Evolutionary conservation across 225 moss, liverwort and hornwort species (phyloP).

Genomic region (Polytrichum formosum): DNA sequence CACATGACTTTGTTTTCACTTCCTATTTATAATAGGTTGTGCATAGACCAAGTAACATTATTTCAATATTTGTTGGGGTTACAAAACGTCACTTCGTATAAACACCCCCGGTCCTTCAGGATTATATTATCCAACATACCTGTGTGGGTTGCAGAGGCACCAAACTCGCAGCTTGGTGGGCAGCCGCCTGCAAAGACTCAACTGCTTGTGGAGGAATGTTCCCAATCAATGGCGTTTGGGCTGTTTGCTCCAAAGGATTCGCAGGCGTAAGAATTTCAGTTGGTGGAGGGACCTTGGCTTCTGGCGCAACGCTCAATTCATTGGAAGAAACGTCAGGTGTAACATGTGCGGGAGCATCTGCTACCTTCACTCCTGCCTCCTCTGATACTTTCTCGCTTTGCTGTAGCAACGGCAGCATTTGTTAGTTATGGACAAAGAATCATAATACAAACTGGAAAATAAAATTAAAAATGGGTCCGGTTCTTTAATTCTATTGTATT

Average conservation of each 20-base stretch:
- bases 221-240: slow-evolving; percentile 29
- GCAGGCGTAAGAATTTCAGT: slow-evolving; percentile 20
- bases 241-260: slow-evolving; percentile 22
- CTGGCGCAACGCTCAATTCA: slow-evolving; percentile 4
- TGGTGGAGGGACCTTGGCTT: slow-evolving; percentile 8
- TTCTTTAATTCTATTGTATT: too few relatives aligned
- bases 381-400: slow-evolving; percentile 1
- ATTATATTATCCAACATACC: neutral
- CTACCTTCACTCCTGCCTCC: neutral
- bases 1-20: too few relatives aligned
- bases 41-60: too few relatives aligned
- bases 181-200: slow-evolving; percentile 24
- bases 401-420: neutral
- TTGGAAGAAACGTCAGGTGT: slow-evolving; percentile 2
- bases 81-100: too few relatives aligned
- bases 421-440: neutral
- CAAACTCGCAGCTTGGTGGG: slow-evolving; percentile 20
- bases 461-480: too few relatives aligned
- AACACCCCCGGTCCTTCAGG: too few relatives aligned
- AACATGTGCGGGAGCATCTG: neutral
- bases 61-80: too few relatives aligned
- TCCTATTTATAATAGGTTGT: too few relatives aligned
- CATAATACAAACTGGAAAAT: too few relatives aligned
- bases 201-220: slow-evolving; percentile 36
- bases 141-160: slow-evolving; percentile 31